Base-by-base conservation (phyloP, 352 stramenopile genomes). In the Thraustochytrium sp. region DNA sequence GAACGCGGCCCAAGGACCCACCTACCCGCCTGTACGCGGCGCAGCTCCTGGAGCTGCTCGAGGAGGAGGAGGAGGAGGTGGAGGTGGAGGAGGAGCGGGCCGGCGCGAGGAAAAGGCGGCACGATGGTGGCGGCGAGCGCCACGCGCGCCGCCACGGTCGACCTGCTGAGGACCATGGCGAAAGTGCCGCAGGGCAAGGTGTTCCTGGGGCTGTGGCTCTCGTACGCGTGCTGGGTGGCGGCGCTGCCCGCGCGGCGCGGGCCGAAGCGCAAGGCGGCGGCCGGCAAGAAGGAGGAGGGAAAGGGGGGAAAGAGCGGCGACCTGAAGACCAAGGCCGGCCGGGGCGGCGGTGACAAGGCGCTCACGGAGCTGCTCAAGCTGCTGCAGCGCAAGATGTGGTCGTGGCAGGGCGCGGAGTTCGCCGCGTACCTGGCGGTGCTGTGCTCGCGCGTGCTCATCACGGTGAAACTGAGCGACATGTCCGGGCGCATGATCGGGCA, bases 371-470 rank as follows among this genome's bases (percentile, higher is more conserved):
- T 77, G 18, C 40, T 77, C 40, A 77, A 62, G 42, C 40, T 77
- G 29, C 31, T 77, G n/a, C 0, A 72, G 31, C 23, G n/a, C 13
- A 23, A 77, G 16, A 36, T 29, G 46, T 62, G 42, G 42, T 36
- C 42, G 31, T 36, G 34, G 18, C 42, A 77, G 37, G 65, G 65
- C 65, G 40, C 16, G 26, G 65, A 62, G 46, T 77, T 77, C 26
- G 4, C 26, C 9, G 11, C 64, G 29, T 77, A 77, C 46, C 29
- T 77, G 0, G 0, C 64, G 29, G 36, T 36, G 29, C 36, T 77
- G n/a, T 77, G 65, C 65, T 62, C 65, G 42, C 65, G 65, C 37
- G 65, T 77, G 65, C 37, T 77, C 42, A 77, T 77, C 65, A 77
- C 65, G 16, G 65, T 77, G 46, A 55, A 77, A 40, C 65, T 77